These are phyloP conservation scores for Laetiporus sulphureus DNA, from an alignment of 1,284 basidiomycete species.

Conservation along the genomic window DNA sequence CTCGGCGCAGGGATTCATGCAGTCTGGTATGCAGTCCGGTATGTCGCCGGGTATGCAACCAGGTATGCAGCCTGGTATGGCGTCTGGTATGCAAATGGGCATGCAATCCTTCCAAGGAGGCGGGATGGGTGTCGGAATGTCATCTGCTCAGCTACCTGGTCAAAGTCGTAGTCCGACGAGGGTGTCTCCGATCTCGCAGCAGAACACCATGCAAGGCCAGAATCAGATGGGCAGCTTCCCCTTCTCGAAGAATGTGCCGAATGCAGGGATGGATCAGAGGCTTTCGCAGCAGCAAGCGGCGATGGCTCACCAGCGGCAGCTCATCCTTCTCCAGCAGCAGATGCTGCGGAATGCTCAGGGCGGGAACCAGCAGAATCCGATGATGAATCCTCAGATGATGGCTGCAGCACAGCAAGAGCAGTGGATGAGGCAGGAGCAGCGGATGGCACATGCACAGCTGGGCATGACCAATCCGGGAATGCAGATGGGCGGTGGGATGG, in stretches of 20 bases:
- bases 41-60: too few species aligned
- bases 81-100: too few species aligned
- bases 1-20: conserved; percentile 16
- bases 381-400: conserved; percentile 24
- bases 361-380: background rate
- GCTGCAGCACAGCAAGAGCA: conserved; percentile 30
- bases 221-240: conserved; percentile 10
- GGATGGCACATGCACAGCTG: conserved; percentile 5
- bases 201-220: conserved; percentile 17
- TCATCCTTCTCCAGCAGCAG: conserved; percentile 29
- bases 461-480: background rate
- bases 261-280: too few species aligned
- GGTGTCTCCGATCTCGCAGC: conserved; percentile 21
- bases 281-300: conserved; percentile 22
- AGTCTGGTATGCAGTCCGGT: conserved; percentile 9
- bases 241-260: conserved; percentile 9
- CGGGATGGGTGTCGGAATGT: conserved; percentile 7
- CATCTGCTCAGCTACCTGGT: conserved; percentile 7
- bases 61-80: too few species aligned
- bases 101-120: conserved; percentile 2
- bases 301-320: conserved; percentile 28
- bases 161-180: conserved; percentile 21
- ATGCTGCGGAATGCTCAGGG: background rate
- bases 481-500: conserved; percentile 8
- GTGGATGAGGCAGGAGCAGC: conserved; percentile 28